Evolutionary conservation across 225 moss, liverwort and hornwort genomes (phyloP), one percentile per base, ranked within the genome.

Genomic region (Rhytidiadelphus loreus): DNA sequence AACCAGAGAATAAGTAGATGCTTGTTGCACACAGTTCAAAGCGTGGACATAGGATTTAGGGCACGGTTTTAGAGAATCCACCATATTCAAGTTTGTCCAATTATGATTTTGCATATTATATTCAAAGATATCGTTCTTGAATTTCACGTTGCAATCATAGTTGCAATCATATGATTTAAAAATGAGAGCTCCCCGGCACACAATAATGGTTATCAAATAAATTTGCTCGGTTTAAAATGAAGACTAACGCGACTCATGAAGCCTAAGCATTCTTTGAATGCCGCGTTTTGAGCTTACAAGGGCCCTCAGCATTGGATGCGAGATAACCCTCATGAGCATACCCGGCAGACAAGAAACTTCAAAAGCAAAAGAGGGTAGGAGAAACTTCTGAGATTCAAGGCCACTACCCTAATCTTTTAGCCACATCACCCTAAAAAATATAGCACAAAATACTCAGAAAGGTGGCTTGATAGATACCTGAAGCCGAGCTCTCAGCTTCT

Each of bases 401-500:
- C 35, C 72, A 71, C 12, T 71, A 62, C 57, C 79, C 80, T 79
- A 66, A 72, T 81, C 35, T 44, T 63, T 61, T 44, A 64, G 41
- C 62, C 63, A 48, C 81, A 81, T 10, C 13, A 78, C 79, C 64
- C 59, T 61, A 82, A 50, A 69, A 65, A 70, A 86, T 16, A 35
- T 33, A 64, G 24, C 59, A 84, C 52, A 84, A 59, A 62, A 65
- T 33, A 35, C 56, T 87, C 57, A 84, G 77, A 87, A 48, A 4
- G 46, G 65, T 48, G 66, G 66, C 61, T 87, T 82, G 39, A 59
- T 86, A 75, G 12, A 79, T 89, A 93, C 93, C 93, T 93, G 89
- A 29, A 94, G 93, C 32, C 91, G 90, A 69, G 90, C 88, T 75
- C 90, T 89, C 89, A 98, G 89, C 84, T 88, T 91, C 89, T 91